phyloP scores from a whole-genome alignment of 108 stramenopile species.

The Aureococcus anophagefferens region DNA sequence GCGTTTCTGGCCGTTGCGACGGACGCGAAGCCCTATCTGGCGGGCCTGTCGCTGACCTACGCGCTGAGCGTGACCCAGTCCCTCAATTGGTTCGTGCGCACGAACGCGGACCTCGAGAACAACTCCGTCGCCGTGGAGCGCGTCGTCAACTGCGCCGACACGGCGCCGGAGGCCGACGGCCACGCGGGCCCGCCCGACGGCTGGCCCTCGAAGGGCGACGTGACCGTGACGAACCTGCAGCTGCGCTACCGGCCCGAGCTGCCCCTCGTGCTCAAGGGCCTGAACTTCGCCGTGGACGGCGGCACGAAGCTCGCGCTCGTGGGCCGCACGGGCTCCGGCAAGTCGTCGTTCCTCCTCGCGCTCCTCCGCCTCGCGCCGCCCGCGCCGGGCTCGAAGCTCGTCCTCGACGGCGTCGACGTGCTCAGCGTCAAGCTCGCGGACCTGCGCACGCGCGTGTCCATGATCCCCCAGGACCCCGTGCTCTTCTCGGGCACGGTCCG shows the following conservation, averaged over 20 bases:
- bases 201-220: conserved; percentile 67
- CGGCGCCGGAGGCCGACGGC: conserved; percentile 15
- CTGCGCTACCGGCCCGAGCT: conserved; percentile 68
- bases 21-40: conserved; percentile 37
- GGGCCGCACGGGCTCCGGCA: conserved; percentile 71
- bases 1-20: conserved; percentile 57
- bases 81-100: conserved; percentile 85
- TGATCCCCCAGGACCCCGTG: conserved; percentile 93
- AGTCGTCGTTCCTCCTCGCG: conserved; percentile 73
- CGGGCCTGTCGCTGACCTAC: conserved; percentile 81
- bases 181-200: background rate
- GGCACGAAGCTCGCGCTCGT: conserved; percentile 68
- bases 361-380: conserved; percentile 66
- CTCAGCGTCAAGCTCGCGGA: conserved; percentile 55
- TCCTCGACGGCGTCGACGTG: conserved; percentile 80
- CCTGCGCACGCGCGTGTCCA: conserved; percentile 65
- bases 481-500: conserved; percentile 79
- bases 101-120: conserved; percentile 80
- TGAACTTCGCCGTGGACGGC: conserved; percentile 56
- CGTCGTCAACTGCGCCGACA: conserved; percentile 44
- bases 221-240: conserved; percentile 53
- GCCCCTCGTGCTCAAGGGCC: conserved; percentile 78
- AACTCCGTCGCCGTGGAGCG: conserved; percentile 82
- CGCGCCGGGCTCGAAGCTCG: conserved; percentile 47
- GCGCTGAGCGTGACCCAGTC: conserved; percentile 71